Base-by-base conservation (phyloP, 805 yeast genomes). In the Clavispora vitiphila region DNA sequence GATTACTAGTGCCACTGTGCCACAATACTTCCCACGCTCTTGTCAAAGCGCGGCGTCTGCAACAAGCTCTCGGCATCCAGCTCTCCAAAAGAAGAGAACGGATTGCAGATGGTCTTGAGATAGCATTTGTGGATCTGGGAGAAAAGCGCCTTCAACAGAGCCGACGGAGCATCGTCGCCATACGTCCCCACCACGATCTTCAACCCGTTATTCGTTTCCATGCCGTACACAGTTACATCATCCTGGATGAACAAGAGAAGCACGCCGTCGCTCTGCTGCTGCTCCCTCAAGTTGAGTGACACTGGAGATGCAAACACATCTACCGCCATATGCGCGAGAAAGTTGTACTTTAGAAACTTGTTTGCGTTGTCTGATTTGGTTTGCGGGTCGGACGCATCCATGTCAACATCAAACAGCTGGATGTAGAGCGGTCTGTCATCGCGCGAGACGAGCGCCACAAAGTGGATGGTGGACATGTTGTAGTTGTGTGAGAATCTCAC, bases 251-350 rank as follows among this genome's bases (percentile, higher is more conserved):
- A 81, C 26, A 83, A 62, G 21, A 83, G 61, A 12, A 67, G 46
- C n/a, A 57, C 62, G n/a, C 64, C 64, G 24, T 41, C 50, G 11
- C 43, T 42, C 36, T 56, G 60, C 44, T 67, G 72, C 41, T 60
- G 68, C 43, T 66, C 72, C 20, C 72, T 54, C 23, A 68, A 49
- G 37, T 55, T 53, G 15, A 72, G 62, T 25, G 73, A 60, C 9
- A 69, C 47, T 0, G 80, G 78, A 23, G 84, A 76, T 25, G 80
- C 69, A 53, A 83, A 81, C 16, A 81, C 74, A 57, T 83, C 90
- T 19, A 83, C 62, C 5, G 88, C 80, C 83, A 83, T 82, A 55
- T 83, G 87, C n/a, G 86, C 76, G 23, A 83, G 64, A 50, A 83
- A 83, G 53, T 83, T 81, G 62, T 79, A 81, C 50, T 81, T 79